Conservation (phyloP, 2,329 filamentous ascomycete genomes). For the Cladorrhinum sp. region DNA sequence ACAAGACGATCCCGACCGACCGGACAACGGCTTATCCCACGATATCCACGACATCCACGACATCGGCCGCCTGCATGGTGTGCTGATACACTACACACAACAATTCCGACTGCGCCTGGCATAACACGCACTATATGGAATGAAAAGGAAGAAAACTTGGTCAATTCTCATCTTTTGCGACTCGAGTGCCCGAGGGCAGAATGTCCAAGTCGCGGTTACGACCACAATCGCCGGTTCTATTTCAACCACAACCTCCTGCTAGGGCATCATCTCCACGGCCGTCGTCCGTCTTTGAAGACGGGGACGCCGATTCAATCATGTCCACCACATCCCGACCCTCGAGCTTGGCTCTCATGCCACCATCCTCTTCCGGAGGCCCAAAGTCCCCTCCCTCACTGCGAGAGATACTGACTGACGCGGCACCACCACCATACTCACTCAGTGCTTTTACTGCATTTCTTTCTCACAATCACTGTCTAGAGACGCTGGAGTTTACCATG, state of each 20-base stretch:
- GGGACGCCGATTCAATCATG: slow-evolving; percentile 43
- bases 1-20: background rate
- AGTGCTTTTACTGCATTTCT: slow-evolving; percentile 94
- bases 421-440: slow-evolving; percentile 84
- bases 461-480: slow-evolving; percentile 94
- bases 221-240: slow-evolving; percentile 43
- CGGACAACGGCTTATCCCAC: too few species aligned
- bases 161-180: slow-evolving; percentile 12
- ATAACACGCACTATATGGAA: slow-evolving; percentile 7
- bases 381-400: slow-evolving; percentile 62
- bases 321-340: slow-evolving; percentile 45
- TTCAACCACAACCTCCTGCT: slow-evolving; percentile 40
- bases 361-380: slow-evolving; percentile 30
- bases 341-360: slow-evolving; percentile 44
- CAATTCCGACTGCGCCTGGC: background rate
- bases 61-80: background rate
- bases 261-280: slow-evolving; percentile 44
- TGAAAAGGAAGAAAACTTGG: slow-evolving; percentile 22
- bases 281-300: slow-evolving; percentile 45
- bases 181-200: slow-evolving; percentile 28
- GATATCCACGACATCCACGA: background rate
- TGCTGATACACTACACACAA: background rate
- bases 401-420: slow-evolving; percentile 83
- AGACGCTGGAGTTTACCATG: slow-evolving; percentile 95
- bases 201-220: slow-evolving; percentile 49